These are phyloP conservation scores for Diaporthe eres DNA, from an alignment of 2,329 filamentous ascomycete genomes.

Conservation along the genomic window DNA sequence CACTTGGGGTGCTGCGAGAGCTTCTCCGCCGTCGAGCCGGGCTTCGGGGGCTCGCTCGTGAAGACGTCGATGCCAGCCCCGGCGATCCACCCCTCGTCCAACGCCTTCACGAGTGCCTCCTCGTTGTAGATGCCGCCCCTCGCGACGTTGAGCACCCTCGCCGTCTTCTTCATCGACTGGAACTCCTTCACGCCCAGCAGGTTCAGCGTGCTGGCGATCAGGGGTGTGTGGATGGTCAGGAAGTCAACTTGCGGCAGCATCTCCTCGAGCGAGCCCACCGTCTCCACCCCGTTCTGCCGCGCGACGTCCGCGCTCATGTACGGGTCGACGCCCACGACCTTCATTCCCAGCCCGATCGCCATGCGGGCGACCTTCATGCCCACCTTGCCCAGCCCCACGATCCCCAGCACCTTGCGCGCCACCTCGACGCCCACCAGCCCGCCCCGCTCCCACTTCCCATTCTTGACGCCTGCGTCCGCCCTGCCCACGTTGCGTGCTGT, in stretches of 20 bases:
- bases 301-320: conserved; percentile 83
- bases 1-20: conserved; percentile 79
- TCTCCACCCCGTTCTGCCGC: conserved; percentile 74
- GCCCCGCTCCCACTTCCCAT: conserved; percentile 81
- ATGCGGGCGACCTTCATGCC: conserved; percentile 86
- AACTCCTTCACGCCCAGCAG: conserved; percentile 79
- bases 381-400: conserved; percentile 87
- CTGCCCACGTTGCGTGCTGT: conserved; percentile 81
- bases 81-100: conserved; percentile 79
- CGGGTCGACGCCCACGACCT: conserved; percentile 80
- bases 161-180: conserved; percentile 78
- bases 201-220: conserved; percentile 82
- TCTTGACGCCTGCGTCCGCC: conserved; percentile 78
- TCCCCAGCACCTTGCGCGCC: conserved; percentile 81
- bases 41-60: conserved; percentile 77
- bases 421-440: conserved; percentile 83
- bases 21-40: conserved; percentile 69
- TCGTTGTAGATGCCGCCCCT: conserved; percentile 87
- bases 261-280: conserved; percentile 70
- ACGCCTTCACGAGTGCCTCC: conserved; percentile 76
- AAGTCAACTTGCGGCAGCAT: conserved; percentile 80
- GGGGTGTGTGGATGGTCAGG: conserved; percentile 84
- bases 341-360: conserved; percentile 83
- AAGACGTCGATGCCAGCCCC: conserved; percentile 87
- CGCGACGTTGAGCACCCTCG: conserved; percentile 83